Percentiles rank a stretch among this genome's conserved stretches.
phyloP scores from a whole-genome alignment of 805 yeast species.

The Candida oleophila region DNA sequence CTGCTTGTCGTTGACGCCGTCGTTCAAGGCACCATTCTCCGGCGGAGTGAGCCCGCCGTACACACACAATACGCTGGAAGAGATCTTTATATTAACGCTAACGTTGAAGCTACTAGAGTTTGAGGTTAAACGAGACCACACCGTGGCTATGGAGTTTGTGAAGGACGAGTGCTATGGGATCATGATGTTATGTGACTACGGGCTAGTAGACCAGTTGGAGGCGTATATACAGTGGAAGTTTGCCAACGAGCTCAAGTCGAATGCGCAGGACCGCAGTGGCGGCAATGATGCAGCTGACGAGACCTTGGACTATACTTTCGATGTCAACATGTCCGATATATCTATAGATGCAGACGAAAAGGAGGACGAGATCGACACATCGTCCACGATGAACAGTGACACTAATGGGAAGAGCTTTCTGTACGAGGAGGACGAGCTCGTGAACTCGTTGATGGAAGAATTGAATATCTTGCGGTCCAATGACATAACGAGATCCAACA shows the following conservation, averaged over 20 bases:
- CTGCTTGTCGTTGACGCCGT: not conserved
- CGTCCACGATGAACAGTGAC: slow-evolving; percentile 11
- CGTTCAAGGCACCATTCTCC: not conserved
- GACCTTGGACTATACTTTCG: slow-evolving; percentile 9
- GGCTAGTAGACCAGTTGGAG: slow-evolving; percentile 23
- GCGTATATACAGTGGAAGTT: slow-evolving; percentile 23
- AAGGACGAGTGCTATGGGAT: slow-evolving; percentile 32
- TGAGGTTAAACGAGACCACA: slow-evolving; percentile 8
- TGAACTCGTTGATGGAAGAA: slow-evolving; percentile 15
- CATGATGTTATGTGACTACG: slow-evolving; percentile 25
- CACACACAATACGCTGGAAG: slow-evolving; percentile 14
- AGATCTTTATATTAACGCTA: slow-evolving; percentile 34
- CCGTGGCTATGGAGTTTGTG: slow-evolving; percentile 21
- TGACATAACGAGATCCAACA: slow-evolving; percentile 22
- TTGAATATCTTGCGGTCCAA: slow-evolving; percentile 18
- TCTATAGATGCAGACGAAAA: not conserved
- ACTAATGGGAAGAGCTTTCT: slow-evolving; percentile 11
- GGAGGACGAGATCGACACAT: slow-evolving; percentile 7
- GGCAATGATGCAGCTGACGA: not conserved
- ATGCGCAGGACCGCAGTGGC: not conserved
- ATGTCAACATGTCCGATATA: not conserved
- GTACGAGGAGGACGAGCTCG: slow-evolving; percentile 13
- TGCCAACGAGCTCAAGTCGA: not conserved
- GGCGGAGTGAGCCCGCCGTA: slow-evolving; percentile 2
- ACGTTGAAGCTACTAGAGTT: slow-evolving; percentile 23